Base-by-base conservation (phyloP, 495 filamentous ascomycete genomes). In the Jackrogersella minutella region DNA sequence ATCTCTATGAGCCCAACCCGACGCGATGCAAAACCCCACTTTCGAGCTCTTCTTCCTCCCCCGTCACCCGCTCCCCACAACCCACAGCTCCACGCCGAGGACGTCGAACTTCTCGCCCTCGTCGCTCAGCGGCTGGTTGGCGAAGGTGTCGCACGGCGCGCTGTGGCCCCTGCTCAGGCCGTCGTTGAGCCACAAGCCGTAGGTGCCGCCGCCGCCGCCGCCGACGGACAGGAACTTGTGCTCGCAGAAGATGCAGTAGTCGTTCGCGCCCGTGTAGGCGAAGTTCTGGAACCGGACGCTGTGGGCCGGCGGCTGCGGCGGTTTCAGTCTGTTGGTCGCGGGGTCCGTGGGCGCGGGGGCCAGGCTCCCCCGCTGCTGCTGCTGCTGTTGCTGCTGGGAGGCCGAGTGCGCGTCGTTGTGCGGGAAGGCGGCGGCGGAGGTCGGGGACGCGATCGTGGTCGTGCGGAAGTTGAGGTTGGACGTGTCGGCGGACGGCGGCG, bases 271-370 rank as follows among this genome's bases (percentile, higher is more conserved):
- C 62, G 90, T 93, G 71, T 97, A 98, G 0, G 93, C 93, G 74
- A 97, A 99, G 0, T 94, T 94, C 76, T 97, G 97, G 84, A 99
- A 98, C 5, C 92, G 88, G 68, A 97, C 90, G 28, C 88, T 82
- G 50, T 80, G 77, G 0, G 63, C 16, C 13, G 51, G 22, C 0
- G 52, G 58, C 14, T 80, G 74, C 26, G 71, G 49, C 11, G 24
- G 3, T 3, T 8, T 37, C 5, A 55, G 36, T 21, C 40, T 72
- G 39, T 55, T 36, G 11, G 44, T 68, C 17, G 40, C 31, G 1
- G 50, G 55, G 26, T 69, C 40, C n/a, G 58, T 56, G n/a, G 53
- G 6, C 41, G 57, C 28, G 8, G 65, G 73, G 68, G 61, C 62
- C n/a, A 71, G 74, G 58, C 62, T 64, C 69, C 63, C n/a, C n/a